phyloP scores from a whole-genome alignment of 306 rosid genomes.

The Nissolia schottii region DNA sequence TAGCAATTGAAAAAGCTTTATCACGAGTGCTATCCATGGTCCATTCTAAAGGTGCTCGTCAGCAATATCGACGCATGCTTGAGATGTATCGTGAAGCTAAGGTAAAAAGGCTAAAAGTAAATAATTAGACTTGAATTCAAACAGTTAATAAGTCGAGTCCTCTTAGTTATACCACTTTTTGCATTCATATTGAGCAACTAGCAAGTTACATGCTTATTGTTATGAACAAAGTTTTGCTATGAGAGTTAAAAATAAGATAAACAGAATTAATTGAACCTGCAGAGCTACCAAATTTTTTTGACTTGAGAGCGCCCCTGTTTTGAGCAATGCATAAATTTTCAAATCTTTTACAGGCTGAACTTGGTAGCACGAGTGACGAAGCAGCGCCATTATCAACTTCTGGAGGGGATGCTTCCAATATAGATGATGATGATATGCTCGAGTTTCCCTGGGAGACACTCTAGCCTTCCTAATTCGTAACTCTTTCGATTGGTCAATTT shows the following conservation, averaged over 20 bases:
- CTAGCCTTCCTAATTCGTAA: constrained; percentile 1
- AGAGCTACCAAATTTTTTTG: not conserved
- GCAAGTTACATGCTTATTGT: not conserved
- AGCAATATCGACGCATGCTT: constrained; percentile 82
- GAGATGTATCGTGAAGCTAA: constrained; percentile 63
- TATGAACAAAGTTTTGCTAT: not conserved
- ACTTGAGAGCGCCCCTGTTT: constrained; percentile 1
- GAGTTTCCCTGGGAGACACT: constrained; percentile 29
- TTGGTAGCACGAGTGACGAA: constrained; percentile 35
- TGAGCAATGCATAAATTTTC: not conserved
- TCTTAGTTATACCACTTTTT: not conserved
- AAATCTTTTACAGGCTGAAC: constrained; percentile 57
- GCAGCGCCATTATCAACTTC: constrained; percentile 29
- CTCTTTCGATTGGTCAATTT: constrained; percentile 3
- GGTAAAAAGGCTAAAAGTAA: constrained; percentile 37
- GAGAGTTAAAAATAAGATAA: not conserved
- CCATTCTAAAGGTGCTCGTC: constrained; percentile 61
- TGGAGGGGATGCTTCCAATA: constrained; percentile 6
- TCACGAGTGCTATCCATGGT: constrained; percentile 79
- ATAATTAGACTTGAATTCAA: not conserved
- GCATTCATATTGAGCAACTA: not conserved
- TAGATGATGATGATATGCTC: constrained; percentile 44
- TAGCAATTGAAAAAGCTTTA: constrained; percentile 61
- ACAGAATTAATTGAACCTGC: not conserved
- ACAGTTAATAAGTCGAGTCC: not conserved